phyloP scores from a whole-genome alignment of 805 yeast species.

The Starmerella stellata region DNA sequence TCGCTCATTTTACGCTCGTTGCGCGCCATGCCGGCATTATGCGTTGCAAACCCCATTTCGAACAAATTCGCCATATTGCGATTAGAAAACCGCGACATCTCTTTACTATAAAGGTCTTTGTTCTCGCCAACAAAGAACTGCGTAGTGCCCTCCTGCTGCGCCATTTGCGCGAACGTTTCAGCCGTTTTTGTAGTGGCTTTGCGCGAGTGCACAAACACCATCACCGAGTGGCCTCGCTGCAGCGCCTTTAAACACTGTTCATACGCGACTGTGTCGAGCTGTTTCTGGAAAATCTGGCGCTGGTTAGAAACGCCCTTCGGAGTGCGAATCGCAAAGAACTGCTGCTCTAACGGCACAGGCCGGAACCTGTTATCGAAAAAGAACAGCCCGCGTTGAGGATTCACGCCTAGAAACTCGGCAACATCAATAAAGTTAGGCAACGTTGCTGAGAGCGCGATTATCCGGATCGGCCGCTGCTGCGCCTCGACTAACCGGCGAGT shows the following conservation, averaged over 20 bases:
- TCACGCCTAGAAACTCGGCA: conserved; percentile 78
- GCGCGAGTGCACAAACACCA: conserved; percentile 93
- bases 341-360: conserved; percentile 85
- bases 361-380: conserved; percentile 84
- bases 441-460: conserved; percentile 88
- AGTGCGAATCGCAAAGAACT: conserved; percentile 55
- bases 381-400: conserved; percentile 78
- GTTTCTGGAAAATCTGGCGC: conserved; percentile 22
- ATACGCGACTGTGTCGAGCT: conserved; percentile 57
- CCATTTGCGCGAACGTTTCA: conserved; percentile 47
- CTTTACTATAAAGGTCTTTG: conserved; percentile 31
- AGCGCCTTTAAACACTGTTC: conserved; percentile 56
- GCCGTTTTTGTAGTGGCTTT: conserved; percentile 83
- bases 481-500: conserved; percentile 89
- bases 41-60: conserved; percentile 64
- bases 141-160: conserved; percentile 32
- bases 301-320: conserved; percentile 3
- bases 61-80: conserved; percentile 59
- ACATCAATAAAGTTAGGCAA: conserved; percentile 83
- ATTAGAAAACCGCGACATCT: conserved; percentile 48
- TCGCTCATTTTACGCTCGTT: conserved; percentile 81
- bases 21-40: conserved; percentile 93
- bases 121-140: conserved; percentile 11
- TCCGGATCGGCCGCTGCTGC: conserved; percentile 80
- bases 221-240: conserved; percentile 62